phyloP scores from a whole-genome alignment of 2,329 filamentous ascomycete species.

The Claviceps capensis region DNA sequence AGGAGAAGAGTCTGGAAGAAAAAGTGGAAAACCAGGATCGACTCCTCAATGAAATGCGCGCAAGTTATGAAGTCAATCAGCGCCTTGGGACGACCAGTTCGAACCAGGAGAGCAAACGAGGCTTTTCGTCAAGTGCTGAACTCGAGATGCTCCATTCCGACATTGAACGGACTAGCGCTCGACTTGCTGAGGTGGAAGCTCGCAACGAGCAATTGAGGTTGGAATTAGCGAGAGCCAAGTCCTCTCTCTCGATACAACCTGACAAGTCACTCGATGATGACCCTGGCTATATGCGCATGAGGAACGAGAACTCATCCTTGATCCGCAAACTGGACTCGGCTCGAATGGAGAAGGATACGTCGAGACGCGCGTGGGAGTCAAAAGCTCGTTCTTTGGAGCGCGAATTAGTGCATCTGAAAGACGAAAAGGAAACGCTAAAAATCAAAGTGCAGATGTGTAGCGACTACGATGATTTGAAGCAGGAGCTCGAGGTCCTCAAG shows the following conservation, averaged over 20 bases:
- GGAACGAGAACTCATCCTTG: constrained; percentile 86
- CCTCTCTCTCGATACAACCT: constrained; percentile 45
- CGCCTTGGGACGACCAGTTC: constrained; percentile 65
- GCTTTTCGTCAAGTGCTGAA: constrained; percentile 70
- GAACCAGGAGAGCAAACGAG: constrained; percentile 39
- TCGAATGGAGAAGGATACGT: constrained; percentile 69
- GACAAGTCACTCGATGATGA: constrained; percentile 68
- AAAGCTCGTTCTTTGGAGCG: constrained; percentile 69
- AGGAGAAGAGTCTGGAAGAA: constrained; percentile 81
- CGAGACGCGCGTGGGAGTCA: constrained; percentile 62
- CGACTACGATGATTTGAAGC: constrained; percentile 93
- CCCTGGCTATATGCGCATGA: constrained; percentile 71
- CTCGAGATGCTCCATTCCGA: constrained; percentile 88
- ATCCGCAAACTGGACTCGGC: constrained; percentile 76
- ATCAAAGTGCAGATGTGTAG: constrained; percentile 75
- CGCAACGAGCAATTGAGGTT: constrained; percentile 87
- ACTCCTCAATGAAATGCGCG: constrained; percentile 85
- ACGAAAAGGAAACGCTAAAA: constrained; percentile 69
- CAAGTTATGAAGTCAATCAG: constrained; percentile 92
- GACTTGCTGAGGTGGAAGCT: constrained; percentile 81
- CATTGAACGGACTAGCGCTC: constrained; percentile 72
- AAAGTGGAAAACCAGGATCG: constrained; percentile 91
- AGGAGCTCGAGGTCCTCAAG: constrained; percentile 91
- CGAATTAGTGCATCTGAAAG: constrained; percentile 57
- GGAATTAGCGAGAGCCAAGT: constrained; percentile 80